Base-by-base conservation (phyloP, 768 basidiomycete species). In the Boletus insuetus region DNA sequence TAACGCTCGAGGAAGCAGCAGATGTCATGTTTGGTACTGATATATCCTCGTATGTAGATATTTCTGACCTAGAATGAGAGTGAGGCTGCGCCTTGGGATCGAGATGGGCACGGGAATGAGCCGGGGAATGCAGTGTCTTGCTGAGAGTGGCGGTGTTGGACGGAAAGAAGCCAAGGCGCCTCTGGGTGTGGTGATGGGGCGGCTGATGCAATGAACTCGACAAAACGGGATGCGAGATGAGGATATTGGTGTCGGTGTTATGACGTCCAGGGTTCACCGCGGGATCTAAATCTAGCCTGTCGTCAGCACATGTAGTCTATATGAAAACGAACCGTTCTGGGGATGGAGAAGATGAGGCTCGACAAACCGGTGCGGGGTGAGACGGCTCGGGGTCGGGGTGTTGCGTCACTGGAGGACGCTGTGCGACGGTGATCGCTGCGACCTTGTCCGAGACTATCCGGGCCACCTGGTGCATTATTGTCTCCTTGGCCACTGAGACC, bases 351-450 rank as follows among this genome's bases (percentile, higher is more conserved):
- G 54, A 46, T 31, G 55, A 29, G 58, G 56, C 37, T 49, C 46
- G 46, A 66, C 58, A 63, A 58, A 62, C 62, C 64, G 19, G 54
- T 35, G 53, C 22, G 59, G 53, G 60, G 58, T 42, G 62, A 44
- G 42, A 46, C 74, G 31, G 74, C 64, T 41, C 76, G 75, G 59
- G 75, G 78, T 54, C 79, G 78, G 22, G 79, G 79, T 1, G 79
- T 79, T 24, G 77, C 76, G 64, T 82, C 81, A 62, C 68, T 76
- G 5, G 79, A 82, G 41, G 78, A 80, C 58, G 63, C 68, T 44
- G 64, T 61, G 59, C 70, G 67, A 56, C 58, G 66, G 35, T 70
- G 64, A 51, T 62, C 56, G 41, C 56, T 49, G 47, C 56, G 55
- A 51, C 54, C 43, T 26, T 49, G 58, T 12, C 49, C 49, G 39